Conservation (phyloP, 495 filamentous ascomycete genomes). For the Sabuloglossum arenarium region DNA sequence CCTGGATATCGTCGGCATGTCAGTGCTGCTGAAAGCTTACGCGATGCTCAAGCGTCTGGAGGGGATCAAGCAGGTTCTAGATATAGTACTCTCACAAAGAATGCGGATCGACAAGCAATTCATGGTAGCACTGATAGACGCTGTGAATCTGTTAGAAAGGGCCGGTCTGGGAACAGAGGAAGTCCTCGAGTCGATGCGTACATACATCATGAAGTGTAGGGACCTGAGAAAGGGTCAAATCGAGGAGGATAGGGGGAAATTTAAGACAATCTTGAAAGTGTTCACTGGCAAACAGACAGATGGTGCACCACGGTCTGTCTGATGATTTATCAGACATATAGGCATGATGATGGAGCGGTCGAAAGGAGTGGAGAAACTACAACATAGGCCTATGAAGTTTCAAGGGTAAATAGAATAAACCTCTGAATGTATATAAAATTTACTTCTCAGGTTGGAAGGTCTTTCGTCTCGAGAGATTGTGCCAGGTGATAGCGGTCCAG, state of each 20-base stretch:
- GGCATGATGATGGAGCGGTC: too few species aligned
- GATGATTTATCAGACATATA: too few species aligned
- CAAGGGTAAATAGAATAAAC: too few species aligned
- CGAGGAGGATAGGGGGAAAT: background rate
- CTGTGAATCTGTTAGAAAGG: background rate
- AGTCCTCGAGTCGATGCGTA: background rate
- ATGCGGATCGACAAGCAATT: conserved; percentile 2
- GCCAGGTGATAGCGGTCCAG: too few species aligned
- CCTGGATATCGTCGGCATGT: conserved; percentile 1
- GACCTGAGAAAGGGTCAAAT: background rate
- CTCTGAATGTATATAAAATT: too few species aligned
- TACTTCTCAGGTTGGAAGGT: too few species aligned
- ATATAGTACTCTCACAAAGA: background rate
- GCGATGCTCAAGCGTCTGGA: background rate
- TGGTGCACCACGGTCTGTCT: too few species aligned
- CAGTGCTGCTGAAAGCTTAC: background rate
- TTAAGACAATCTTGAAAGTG: background rate
- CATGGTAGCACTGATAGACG: background rate
- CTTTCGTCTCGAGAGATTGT: too few species aligned
- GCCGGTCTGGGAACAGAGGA: background rate
- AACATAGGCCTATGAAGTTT: too few species aligned
- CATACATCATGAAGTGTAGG: background rate
- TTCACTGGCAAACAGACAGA: background rate
- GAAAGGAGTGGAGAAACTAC: too few species aligned
- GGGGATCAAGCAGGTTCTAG: background rate